Percentiles rank a stretch among this genome's conserved stretches.
These are phyloP conservation scores for Zygnema circumcarinatum DNA, from an alignment of 139 green algal genomes.

Conservation along the genomic window DNA sequence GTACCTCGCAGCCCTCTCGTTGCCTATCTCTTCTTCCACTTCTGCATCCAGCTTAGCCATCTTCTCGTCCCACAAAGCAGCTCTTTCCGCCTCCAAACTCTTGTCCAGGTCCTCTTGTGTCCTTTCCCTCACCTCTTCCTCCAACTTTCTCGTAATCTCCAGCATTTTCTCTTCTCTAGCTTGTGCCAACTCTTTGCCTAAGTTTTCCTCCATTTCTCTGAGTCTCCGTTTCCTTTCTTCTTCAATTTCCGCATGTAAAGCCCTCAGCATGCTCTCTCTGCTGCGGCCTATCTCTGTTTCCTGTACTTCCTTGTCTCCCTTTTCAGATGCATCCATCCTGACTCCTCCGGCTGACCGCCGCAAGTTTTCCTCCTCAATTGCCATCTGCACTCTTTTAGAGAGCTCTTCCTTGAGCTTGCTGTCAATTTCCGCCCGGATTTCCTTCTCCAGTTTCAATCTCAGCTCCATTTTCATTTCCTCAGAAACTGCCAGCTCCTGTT, in stretches of 20 bases:
- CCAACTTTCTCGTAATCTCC: neutral
- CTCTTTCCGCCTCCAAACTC: neutral
- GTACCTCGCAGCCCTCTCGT: neutral
- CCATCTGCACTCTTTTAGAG: neutral
- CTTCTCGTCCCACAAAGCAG: neutral
- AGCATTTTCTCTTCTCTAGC: neutral
- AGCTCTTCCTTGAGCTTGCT: neutral
- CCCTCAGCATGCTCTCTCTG: neutral
- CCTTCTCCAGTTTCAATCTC: neutral
- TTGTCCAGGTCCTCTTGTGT: neutral
- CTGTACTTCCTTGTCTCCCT: neutral
- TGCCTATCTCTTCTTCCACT: neutral
- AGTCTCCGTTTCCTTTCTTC: neutral
- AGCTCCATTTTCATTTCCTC: neutral
- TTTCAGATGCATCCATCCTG: neutral
- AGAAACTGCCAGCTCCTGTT: neutral
- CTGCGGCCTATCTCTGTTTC: neutral
- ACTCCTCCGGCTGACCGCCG: neutral
- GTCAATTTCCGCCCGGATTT: neutral
- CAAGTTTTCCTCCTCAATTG: neutral
- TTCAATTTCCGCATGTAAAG: neutral
- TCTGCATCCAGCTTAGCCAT: neutral
- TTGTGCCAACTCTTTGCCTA: neutral
- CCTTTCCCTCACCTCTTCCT: neutral
- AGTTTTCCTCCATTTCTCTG: neutral